Evolutionary conservation across 2,329 filamentous ascomycete genomes (phyloP), one percentile per base, ranked within the genome.

Genomic region (Aspergillus sp.): DNA sequence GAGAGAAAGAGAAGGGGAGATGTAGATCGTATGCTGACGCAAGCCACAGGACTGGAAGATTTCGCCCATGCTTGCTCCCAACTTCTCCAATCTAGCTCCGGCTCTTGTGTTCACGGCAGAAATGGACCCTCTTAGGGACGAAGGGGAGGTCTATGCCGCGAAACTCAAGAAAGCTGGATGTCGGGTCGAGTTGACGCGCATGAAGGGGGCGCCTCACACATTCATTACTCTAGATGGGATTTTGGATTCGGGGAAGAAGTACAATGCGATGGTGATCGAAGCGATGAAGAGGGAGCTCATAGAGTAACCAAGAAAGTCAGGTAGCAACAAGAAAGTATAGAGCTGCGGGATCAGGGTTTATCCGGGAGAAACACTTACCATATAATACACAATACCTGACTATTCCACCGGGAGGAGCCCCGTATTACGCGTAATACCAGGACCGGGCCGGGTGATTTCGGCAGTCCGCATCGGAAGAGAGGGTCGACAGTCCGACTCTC

Each of bases 101-200:
- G 76, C 77, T 3, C 61, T 78, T 51, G 67, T 78, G 18, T 69
- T 71, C 54, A 78, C 74, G 2, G 76, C 76, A 10, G 76, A 78
- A 62, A 71, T 78, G 66, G 76, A 78, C 62, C 71, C 75, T 52
- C 66, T 78, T n/a, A 72, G 76, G 16, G 75, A 78, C 49, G 76
- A 79, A 65, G 77, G 73, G 16, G 76, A 76, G 59, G 69, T 67
- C 10, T 78, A 78, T 64, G 75, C 70, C 4, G 70, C 61, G 16
- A 78, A 75, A 57, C 61, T 79, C 59, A 67, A 69, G 57, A 70
- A 66, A 50, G 74, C 74, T 9, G 75, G 74, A 3, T 71, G 68
- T 54, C 61, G 66, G 54, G 75, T 73, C 36, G 70, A 74, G 32
- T 18, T 73, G 49, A 67, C 69, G 49, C 68, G 71, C 29, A 69